Base-by-base conservation (phyloP, 1,139 yeast genomes). In the Kodamaea sp. region DNA sequence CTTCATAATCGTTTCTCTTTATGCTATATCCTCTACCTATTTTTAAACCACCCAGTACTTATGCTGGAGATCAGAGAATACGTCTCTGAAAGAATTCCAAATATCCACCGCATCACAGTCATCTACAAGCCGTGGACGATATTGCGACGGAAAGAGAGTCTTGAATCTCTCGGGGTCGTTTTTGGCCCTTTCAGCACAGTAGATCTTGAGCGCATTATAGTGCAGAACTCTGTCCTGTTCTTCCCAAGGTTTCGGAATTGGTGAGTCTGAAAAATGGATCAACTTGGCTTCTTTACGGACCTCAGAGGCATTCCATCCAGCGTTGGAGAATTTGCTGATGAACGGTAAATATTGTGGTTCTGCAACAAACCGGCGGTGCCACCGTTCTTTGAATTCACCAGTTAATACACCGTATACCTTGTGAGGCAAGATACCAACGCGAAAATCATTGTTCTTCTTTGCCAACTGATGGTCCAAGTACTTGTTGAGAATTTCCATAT, bases 401-500 rank as follows among this genome's bases (percentile, higher is more conserved):
- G 78, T 65, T 15, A 73, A 50, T 4, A 73, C 66, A 3, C 75
- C 76, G 43, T 74, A 73, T 3, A 63, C 59, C 16, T 61, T 50
- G 47, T 73, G 79, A 3, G 78, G 78, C 22, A 75, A 43, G 1
- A 73, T 50, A 1, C 69, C 65, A 9, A 67, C 45, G 28, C 59
- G 53, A 5, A 66, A 15, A 10, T 18, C n/a, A 53, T 24, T 31
- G 14, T 43, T 39, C 15, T 32, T 42, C 15, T 37, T 22, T 31
- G 39, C 32, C 15, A 50, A 26, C 15, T 48, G 39, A 11, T 47
- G 47, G 19, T 47, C 48, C 19, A 61, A 39, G 28, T 53, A 62
- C 35, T 59, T 61, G 51, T 75, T 76, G 27, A 75, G 47, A 4
- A 75, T 51, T 34, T 76, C 80, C 79, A 73, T 72, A 43, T 74